Percentiles rank a stretch among this genome's conserved stretches.
These are phyloP conservation scores for Polygonum aviculare DNA, from an alignment of 148 eudicot species.

Conservation along the genomic window DNA sequence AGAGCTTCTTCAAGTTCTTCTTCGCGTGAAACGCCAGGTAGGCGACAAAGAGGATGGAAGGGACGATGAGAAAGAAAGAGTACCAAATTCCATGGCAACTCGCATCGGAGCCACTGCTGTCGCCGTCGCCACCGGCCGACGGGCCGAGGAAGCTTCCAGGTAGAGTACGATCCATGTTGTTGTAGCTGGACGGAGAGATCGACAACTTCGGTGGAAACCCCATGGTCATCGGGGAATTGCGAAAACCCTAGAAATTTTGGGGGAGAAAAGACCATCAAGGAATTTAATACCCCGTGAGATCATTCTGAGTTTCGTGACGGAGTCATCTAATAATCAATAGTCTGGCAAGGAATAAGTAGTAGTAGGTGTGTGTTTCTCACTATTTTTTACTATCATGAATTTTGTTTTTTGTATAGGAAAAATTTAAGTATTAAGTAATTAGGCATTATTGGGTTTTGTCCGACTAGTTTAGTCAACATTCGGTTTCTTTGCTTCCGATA, in stretches of 20 bases:
- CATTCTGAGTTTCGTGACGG: too few relatives aligned
- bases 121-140: neutral
- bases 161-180: neutral
- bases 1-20: slow-evolving; percentile 4
- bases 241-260: neutral
- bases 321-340: too few relatives aligned
- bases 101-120: neutral
- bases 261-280: neutral
- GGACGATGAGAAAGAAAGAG: slow-evolving; percentile 5
- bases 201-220: neutral
- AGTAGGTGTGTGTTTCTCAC: too few relatives aligned
- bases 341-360: too few relatives aligned
- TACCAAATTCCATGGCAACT: slow-evolving; percentile 8
- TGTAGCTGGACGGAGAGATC: slow-evolving; percentile 1
- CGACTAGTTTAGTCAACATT: too few relatives aligned
- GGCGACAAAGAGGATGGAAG: neutral
- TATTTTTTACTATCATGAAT: too few relatives aligned
- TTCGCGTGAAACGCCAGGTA: slow-evolving; percentile 6
- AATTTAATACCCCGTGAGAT: neutral
- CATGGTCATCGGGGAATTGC: slow-evolving; percentile 1
- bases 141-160: slow-evolving; percentile 2
- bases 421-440: too few relatives aligned
- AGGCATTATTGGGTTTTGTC: too few relatives aligned
- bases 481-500: too few relatives aligned
- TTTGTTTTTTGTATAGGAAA: too few relatives aligned